Percentiles rank a stretch among this genome's conserved stretches.
Evolutionary conservation across 768 basidiomycete species (phyloP).

Genomic region (Rhizopogon vinicolor): DNA sequence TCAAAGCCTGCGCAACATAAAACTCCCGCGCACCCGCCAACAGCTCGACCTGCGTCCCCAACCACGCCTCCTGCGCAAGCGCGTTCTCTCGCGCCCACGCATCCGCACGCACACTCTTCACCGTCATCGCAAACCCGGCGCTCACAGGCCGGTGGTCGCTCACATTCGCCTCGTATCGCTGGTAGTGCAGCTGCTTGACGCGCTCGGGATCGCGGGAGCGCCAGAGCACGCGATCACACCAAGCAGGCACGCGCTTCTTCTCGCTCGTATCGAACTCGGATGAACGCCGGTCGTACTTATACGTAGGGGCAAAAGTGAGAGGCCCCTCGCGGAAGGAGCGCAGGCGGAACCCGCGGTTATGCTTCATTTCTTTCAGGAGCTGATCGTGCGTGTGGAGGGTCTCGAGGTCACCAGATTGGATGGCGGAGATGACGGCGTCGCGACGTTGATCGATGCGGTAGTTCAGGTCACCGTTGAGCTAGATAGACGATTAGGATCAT

Average conservation of each 20-base stretch:
- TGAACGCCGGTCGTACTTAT: slow-evolving; percentile 87
- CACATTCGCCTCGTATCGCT: slow-evolving; percentile 80
- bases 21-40: slow-evolving; percentile 27
- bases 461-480: slow-evolving; percentile 94
- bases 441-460: slow-evolving; percentile 94
- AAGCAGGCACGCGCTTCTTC: slow-evolving; percentile 86
- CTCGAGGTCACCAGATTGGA: slow-evolving; percentile 62
- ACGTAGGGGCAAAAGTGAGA: slow-evolving; percentile 83
- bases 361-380: slow-evolving; percentile 82
- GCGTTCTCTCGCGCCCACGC: slow-evolving; percentile 51
- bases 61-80: slow-evolving; percentile 56
- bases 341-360: slow-evolving; percentile 84
- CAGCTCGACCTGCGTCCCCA: slow-evolving; percentile 23
- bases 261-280: slow-evolving; percentile 83
- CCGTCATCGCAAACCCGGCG: slow-evolving; percentile 65
- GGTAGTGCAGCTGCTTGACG: slow-evolving; percentile 67
- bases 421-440: slow-evolving; percentile 69
- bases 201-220: slow-evolving; percentile 51
- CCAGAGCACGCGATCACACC: slow-evolving; percentile 95
- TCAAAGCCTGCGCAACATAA: slow-evolving; percentile 27
- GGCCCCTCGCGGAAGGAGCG: slow-evolving; percentile 80
- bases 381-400: slow-evolving; percentile 78
- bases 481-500: not conserved
- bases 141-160: slow-evolving; percentile 91
- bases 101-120: slow-evolving; percentile 67